Percentiles rank a stretch among this genome's conserved stretches.
Conservation (phyloP, 2,329 filamentous ascomycete genomes). For the Leptodontidium sp. region DNA sequence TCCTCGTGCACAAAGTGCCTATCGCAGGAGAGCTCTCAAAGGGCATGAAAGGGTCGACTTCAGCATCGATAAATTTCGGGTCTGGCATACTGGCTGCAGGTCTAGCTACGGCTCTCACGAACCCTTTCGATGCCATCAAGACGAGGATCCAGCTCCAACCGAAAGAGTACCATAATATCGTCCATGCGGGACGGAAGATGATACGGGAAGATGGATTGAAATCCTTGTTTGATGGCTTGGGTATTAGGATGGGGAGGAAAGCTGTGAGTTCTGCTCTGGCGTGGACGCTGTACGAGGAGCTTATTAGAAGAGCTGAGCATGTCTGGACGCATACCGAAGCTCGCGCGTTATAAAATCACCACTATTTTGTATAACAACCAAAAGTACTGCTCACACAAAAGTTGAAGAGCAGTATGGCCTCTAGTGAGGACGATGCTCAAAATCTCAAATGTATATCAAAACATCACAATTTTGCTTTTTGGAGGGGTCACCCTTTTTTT, state of each 20-base stretch:
- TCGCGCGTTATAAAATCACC: slow-evolving; percentile 34
- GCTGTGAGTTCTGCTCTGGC: slow-evolving; percentile 93
- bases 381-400: slow-evolving; percentile 7
- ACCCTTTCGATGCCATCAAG: slow-evolving; percentile 97
- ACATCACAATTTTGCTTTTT: neutral
- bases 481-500: too few relatives aligned
- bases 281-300: slow-evolving; percentile 96
- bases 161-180: slow-evolving; percentile 80
- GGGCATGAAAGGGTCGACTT: slow-evolving; percentile 49
- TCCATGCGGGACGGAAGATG: slow-evolving; percentile 80
- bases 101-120: slow-evolving; percentile 86
- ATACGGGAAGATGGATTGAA: slow-evolving; percentile 80
- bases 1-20: slow-evolving; percentile 39
- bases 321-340: slow-evolving; percentile 25
- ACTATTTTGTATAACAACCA: slow-evolving; percentile 22
- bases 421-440: neutral
- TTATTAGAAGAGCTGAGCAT: slow-evolving; percentile 74
- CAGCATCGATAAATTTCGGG: slow-evolving; percentile 81
- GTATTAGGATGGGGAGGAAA: slow-evolving; percentile 87
- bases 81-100: slow-evolving; percentile 84
- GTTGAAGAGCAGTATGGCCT: neutral
- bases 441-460: slow-evolving; percentile 1
- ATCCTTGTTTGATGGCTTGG: slow-evolving; percentile 86
- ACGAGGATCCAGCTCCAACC: slow-evolving; percentile 94
- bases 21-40: slow-evolving; percentile 34